Base-by-base conservation (phyloP, 306 rosid species). In the Pyrus betulifolia region DNA sequence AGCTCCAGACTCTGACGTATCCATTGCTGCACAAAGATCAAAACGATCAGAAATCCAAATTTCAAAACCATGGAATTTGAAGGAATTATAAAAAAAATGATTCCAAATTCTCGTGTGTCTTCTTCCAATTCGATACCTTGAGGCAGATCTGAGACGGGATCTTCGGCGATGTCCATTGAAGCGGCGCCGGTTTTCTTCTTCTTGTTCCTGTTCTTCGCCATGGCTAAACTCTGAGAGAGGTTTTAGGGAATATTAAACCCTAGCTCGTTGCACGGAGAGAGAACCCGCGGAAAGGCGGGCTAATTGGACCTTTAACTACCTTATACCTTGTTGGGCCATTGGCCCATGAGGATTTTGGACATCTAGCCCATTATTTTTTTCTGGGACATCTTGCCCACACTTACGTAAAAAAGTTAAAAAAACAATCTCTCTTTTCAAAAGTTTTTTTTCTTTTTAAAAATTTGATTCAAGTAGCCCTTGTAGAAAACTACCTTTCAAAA, bases 121-220 rank as follows among this genome's bases (percentile, higher is more conserved):
- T 40, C 45, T 40, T 40, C 45, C 17, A 70, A 0, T 65, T 75
- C 11, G 35, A 27, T 81, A 89, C 95, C 93, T 84, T 88, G 91
- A 82, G 88, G 85, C 13, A 68, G 51, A 51, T 77, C 89, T 0
- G 87, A 78, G 71, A 83, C 79, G 15, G 80, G 14, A 19, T 49
- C 70, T 25, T 74, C 85, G 2, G 77, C 17, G 76, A 58, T 74
- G 44, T 88, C 94, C 97, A 89, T 89, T 14, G 92, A 75, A 75
- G 59, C 82, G 72, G 42, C 74, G 1, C 71, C 88, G 74, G 76
- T 84, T 75, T 69, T 30, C 33, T 76, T 80, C 77, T 86, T 91
- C 81, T 88, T 88, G 91, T 69, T 86, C 84, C 88, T 81, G 81
- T 89, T 91, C 83, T 86, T 91, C 15, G 93, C 91, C 97, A 91